phyloP scores from a whole-genome alignment of 2,329 filamentous ascomycete species.

The Epichloe typhina region DNA sequence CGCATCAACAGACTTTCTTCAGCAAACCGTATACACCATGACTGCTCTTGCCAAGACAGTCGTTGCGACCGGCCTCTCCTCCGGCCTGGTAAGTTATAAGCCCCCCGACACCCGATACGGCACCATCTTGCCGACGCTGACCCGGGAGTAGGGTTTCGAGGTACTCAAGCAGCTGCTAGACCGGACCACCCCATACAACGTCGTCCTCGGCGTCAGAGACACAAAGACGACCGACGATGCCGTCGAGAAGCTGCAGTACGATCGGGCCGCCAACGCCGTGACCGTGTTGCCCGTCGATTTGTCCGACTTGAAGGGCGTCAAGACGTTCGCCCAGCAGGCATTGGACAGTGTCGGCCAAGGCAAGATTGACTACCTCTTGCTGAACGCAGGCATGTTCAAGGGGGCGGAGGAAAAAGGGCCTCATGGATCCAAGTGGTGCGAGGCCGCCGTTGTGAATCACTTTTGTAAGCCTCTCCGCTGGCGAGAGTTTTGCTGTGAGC shows the following conservation, averaged over 20 bases:
- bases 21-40: slow-evolving; percentile 14
- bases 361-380: slow-evolving; percentile 33
- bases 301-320: slow-evolving; percentile 29
- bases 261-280: slow-evolving; percentile 25
- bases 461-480: slow-evolving; percentile 24
- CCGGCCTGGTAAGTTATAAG: slow-evolving; percentile 28
- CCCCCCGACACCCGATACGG: not conserved
- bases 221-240: slow-evolving; percentile 25
- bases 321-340: slow-evolving; percentile 31
- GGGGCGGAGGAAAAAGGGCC: slow-evolving; percentile 21
- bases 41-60: slow-evolving; percentile 31
- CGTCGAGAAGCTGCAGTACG: slow-evolving; percentile 28
- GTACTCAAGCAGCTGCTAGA: slow-evolving; percentile 36
- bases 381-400: slow-evolving; percentile 35
- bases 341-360: slow-evolving; percentile 27
- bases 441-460: slow-evolving; percentile 38
- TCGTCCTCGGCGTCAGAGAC: slow-evolving; percentile 39
- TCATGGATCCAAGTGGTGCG: slow-evolving; percentile 34
- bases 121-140: not conserved
- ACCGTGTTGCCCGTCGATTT: slow-evolving; percentile 36
- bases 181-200: slow-evolving; percentile 29
- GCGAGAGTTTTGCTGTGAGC: not conserved
- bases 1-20: too few relatives aligned
- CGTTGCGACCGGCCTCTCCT: slow-evolving; percentile 36
- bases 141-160: slow-evolving; percentile 32